A percentile compares a stretch with the other conserved stretches of the same genome.
These are phyloP conservation scores for Corymbia maculata DNA, from an alignment of 345 rosid genomes.

Conservation along the genomic window DNA sequence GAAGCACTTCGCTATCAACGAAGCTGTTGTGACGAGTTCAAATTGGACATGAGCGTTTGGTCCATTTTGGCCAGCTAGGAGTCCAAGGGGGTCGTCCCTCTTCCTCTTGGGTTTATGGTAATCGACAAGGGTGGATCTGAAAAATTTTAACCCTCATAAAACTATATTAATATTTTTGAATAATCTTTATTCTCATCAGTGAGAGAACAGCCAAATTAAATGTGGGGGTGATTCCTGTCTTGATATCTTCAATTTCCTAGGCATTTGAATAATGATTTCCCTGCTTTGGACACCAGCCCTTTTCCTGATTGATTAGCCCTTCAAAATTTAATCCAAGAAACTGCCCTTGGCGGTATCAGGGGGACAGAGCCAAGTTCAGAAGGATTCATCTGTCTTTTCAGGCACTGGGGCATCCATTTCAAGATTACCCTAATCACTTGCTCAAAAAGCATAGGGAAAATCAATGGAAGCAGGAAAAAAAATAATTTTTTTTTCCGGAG, in stretches of 20 bases:
- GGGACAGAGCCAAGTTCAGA: not conserved
- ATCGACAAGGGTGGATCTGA: not conserved
- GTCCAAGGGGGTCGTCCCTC: not conserved
- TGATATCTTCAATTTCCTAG: conserved; percentile 1
- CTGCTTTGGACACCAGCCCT: not conserved
- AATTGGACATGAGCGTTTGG: not conserved
- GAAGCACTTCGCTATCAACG: not conserved
- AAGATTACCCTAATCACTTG: not conserved
- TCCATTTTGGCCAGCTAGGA: not conserved
- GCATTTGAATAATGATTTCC: not conserved
- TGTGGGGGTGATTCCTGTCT: not conserved
- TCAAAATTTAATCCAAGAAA: not conserved
- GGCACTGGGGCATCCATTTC: not conserved
- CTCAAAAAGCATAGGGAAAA: not conserved
- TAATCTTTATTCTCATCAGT: not conserved
- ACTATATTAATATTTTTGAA: not conserved
- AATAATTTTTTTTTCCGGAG: too few relatives aligned
- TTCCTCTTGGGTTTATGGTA: not conserved
- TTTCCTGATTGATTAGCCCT: not conserved
- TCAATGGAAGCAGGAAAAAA: not conserved
- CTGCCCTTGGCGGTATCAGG: not conserved
- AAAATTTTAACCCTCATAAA: not conserved
- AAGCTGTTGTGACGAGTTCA: not conserved
- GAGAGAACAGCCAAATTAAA: not conserved
- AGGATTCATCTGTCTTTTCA: not conserved